phyloP scores from a whole-genome alignment of 345 rosid genomes.

The Nephelium lappaceum region DNA sequence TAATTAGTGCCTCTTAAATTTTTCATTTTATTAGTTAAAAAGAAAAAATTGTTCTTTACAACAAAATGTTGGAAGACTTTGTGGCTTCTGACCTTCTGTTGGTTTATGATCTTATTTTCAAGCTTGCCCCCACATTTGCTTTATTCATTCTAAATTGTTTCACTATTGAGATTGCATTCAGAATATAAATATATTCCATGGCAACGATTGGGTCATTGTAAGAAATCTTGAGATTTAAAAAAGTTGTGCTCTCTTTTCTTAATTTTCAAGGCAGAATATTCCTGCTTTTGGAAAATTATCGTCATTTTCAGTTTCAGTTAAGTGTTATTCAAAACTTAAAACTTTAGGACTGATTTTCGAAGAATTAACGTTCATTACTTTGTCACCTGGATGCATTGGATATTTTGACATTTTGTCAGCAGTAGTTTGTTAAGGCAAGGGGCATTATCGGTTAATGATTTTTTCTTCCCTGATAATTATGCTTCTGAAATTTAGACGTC shows the following conservation, averaged over 20 bases:
- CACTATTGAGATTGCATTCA: neutral
- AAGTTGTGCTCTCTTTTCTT: neutral
- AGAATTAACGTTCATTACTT: neutral
- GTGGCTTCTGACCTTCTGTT: neutral
- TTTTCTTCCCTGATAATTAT: neutral
- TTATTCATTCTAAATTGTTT: neutral
- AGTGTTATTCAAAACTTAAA: neutral
- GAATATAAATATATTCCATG: neutral
- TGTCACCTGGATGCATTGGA: neutral
- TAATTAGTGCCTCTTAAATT: neutral
- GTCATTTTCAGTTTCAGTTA: neutral
- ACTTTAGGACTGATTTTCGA: neutral
- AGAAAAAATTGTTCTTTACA: neutral
- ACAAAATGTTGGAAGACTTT: conserved; percentile 9
- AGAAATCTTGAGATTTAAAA: conserved; percentile 11
- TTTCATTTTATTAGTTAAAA: neutral
- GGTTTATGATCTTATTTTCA: neutral
- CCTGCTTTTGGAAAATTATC: neutral
- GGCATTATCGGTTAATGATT: neutral
- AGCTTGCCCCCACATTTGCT: neutral
- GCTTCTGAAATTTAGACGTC: neutral
- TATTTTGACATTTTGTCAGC: neutral
- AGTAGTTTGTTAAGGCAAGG: neutral
- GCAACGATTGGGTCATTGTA: neutral
- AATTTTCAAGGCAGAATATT: conserved; percentile 7